Base-by-base conservation (phyloP, 2,329 filamentous ascomycete genomes). In the Ceratocystis albifundus region DNA sequence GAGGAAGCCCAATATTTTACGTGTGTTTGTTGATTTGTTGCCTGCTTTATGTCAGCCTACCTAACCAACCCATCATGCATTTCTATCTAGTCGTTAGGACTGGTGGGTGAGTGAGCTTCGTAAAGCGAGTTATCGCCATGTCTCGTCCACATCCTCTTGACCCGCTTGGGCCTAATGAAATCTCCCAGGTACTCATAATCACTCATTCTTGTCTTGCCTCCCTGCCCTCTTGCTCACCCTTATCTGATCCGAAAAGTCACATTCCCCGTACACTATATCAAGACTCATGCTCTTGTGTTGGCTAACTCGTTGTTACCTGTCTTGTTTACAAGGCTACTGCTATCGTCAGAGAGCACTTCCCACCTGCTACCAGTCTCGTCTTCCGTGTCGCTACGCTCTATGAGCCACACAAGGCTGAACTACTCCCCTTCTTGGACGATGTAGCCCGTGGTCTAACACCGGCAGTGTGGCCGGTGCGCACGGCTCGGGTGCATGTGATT, bases 371-470 rank as follows among this genome's bases (percentile, higher is more conserved):
- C 1, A 68, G 69, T 1, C 69, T 73, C 6, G 75, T 77, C 66
- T 84, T 83, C 69, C 76, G 80, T 2, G 77, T 79, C 65, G 78
- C 82, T 68, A 80, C 79, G 0, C 75, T 84, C 8, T 71, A 72
- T 15, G 81, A 84, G 68, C 81, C 80, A 0, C 72, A 74, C 0
- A 84, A 84, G 71, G 71, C 73, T n/a, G 72, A 76, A 17, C 76
- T 83, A 74, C 69, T 79, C 4, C 66, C 65, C 0, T 83, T 76
- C 65, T 73, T 84, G 0, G 76, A 79, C 4, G 71, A 59, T 59
- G 65, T 77, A 81, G 62, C 53, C 6, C 59, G 69, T 66, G 1
- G 70, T 70, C 0, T 63, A 72, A 1, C 45, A 67, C 67, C 62
- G 41, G 1, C 44, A 53, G 0, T 30, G 65, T 0, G 71, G 3